Conservation (phyloP, 352 stramenopile species). For the Aphanomyces invadans region DNA sequence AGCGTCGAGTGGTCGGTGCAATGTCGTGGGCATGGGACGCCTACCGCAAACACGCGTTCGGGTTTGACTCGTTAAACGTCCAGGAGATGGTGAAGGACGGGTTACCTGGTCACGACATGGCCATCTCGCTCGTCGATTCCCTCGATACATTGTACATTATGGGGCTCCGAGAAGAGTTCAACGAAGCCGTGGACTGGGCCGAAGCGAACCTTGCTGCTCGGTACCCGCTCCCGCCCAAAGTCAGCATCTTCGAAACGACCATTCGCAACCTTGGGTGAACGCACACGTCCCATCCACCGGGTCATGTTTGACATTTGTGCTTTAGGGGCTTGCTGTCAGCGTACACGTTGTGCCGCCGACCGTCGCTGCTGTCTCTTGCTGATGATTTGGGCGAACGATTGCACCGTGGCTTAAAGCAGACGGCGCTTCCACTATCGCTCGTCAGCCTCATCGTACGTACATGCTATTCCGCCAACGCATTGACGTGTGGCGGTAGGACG, state of each 20-base stretch:
- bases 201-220: not conserved
- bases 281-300: too few species aligned
- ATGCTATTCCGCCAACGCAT: not conserved
- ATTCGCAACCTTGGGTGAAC: conserved; percentile 20
- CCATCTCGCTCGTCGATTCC: conserved; percentile 14
- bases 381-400: conserved; percentile 11
- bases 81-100: conserved; percentile 47
- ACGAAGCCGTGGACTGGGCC: conserved; percentile 18
- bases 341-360: conserved; percentile 4
- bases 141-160: conserved; percentile 23
- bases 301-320: not conserved
- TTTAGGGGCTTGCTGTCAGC: not conserved
- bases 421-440: conserved; percentile 6
- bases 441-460: not conserved
- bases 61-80: conserved; percentile 64
- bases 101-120: conserved; percentile 34
- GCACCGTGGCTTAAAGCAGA: not conserved
- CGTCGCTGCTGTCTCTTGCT: not conserved
- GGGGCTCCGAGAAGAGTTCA: conserved; percentile 16
- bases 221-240: not conserved
- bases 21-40: conserved; percentile 72
- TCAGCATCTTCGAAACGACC: conserved; percentile 18
- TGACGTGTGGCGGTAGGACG: not conserved
- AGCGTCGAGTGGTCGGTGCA: conserved; percentile 54
- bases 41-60: conserved; percentile 62